Evolutionary conservation across 495 filamentous ascomycete genomes (phyloP), one percentile per base, ranked within the genome.

Genomic region (Penicillium ochrochloron): DNA sequence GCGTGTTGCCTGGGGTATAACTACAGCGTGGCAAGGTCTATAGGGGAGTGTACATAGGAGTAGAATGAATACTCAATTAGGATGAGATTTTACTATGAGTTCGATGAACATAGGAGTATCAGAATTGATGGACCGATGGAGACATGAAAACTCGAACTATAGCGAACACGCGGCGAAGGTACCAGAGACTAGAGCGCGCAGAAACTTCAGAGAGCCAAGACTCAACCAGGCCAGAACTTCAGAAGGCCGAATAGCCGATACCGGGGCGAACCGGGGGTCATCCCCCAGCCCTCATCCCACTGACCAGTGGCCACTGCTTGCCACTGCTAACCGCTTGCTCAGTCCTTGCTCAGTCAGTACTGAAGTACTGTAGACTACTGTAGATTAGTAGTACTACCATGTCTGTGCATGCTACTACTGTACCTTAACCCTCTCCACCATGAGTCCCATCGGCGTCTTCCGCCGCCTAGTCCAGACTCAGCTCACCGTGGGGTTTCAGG

Each of bases 201-300:
- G 46, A 61, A 15, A 61, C 33, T 15, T 21, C 35, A 34, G 21
- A 34, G 21, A 33, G 41, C 27, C 44, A 23, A 46, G 51, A 44
- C 31, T 33, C 31, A 33, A 33, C 31, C 7, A 53, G 52, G 52
- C 39, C 53, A 54, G n/a, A n/a, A n/a, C n/a, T n/a, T n/a, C n/a
- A n/a, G 25, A 29, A 42, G 51, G 59, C 57, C 60, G 62, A 57
- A 59, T 66, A 72, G 67, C 70, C 70, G 70, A 72, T 68, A 68
- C 63, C 67, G 70, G 58, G 58, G 60, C 60, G 39, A 60, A 61
- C 56, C 57, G 57, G 23, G 48, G 42, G 12, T 41, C 42, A 51
- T 23, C n/a, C 17, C n/a, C 17, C n/a, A 46, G 46, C 25, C 46
- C 46, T 50, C 46, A 12, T 5, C 6, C 17, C n/a, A 19, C 41